A percentile compares a stretch with the other conserved stretches of the same genome.
Evolutionary conservation across 306 rosid species (phyloP).

Genomic region (Citrullus colocynthis): DNA sequence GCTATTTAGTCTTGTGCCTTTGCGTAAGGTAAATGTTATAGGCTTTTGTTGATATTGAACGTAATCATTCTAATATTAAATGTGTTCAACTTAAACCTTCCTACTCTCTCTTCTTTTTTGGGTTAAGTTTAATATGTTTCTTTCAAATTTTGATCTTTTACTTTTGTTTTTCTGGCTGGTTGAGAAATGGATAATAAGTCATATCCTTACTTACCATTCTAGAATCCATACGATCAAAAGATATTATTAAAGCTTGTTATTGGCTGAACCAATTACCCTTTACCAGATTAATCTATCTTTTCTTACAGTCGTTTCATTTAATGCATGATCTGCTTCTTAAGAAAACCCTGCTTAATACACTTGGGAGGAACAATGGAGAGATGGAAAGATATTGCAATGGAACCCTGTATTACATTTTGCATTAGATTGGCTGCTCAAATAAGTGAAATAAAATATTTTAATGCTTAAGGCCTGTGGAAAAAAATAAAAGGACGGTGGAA

Average conservation of each 20-base stretch:
- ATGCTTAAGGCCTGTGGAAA: not conserved
- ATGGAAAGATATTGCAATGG: not conserved
- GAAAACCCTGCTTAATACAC: not conserved
- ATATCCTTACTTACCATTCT: not conserved
- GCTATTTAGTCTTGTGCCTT: slow-evolving; percentile 80
- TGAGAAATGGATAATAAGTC: not conserved
- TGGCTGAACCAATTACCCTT: not conserved
- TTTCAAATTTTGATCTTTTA: not conserved
- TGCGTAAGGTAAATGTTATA: slow-evolving; percentile 58
- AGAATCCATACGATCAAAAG: not conserved
- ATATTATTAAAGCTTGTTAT: not conserved
- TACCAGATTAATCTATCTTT: not conserved
- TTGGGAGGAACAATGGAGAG: not conserved
- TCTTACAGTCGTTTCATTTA: not conserved
- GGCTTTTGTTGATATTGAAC: not conserved
- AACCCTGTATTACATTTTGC: not conserved
- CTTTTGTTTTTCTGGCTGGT: not conserved
- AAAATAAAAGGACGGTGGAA: not conserved
- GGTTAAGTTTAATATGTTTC: not conserved
- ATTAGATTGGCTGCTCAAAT: not conserved
- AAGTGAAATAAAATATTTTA: not conserved
- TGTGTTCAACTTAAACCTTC: not conserved
- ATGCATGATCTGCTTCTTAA: not conserved
- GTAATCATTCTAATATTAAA: not conserved
- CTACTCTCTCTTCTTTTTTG: not conserved